Percentiles rank a stretch among this genome's conserved stretches.
These are phyloP conservation scores for Termitomyces sp. DNA, from an alignment of 768 basidiomycete genomes.

Conservation along the genomic window DNA sequence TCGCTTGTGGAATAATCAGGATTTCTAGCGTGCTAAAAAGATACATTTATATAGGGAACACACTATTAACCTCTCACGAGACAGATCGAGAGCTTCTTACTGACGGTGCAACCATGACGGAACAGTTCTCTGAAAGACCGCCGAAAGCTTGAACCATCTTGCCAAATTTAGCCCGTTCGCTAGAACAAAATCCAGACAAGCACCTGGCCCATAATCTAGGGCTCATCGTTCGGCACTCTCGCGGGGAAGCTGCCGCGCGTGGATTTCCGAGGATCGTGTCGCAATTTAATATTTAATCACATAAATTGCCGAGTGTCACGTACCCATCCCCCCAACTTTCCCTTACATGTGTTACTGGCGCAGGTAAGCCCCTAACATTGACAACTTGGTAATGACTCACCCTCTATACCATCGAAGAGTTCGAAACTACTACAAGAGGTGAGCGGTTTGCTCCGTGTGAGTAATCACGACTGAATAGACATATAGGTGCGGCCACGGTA, in stretches of 20 bases:
- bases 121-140: constrained; percentile 7
- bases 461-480: constrained; percentile 3
- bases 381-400: constrained; percentile 15
- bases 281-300: constrained; percentile 11
- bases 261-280: constrained; percentile 14
- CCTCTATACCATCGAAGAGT: constrained; percentile 33
- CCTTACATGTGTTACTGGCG: constrained; percentile 54
- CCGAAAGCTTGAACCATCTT: constrained; percentile 14
- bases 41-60: constrained; percentile 1
- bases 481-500: constrained; percentile 49
- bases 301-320: constrained; percentile 19
- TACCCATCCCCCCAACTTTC: constrained; percentile 10
- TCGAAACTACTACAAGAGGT: constrained; percentile 49
- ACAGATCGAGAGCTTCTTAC: constrained; percentile 11
- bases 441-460: constrained; percentile 14
- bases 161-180: constrained; percentile 11
- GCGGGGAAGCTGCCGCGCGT: constrained; percentile 15
- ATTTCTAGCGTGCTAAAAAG: not conserved
- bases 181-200: constrained; percentile 7
- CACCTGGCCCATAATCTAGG: constrained; percentile 9
- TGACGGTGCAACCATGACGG: constrained; percentile 5
- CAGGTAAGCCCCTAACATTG: constrained; percentile 34
- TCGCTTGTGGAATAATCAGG: not conserved
- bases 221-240: constrained; percentile 8
- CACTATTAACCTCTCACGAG: constrained; percentile 11